A percentile compares a stretch with the other conserved stretches of the same genome.
Evolutionary conservation across 352 stramenopile species (phyloP).

Genomic region (Phytopythium sindhum): DNA sequence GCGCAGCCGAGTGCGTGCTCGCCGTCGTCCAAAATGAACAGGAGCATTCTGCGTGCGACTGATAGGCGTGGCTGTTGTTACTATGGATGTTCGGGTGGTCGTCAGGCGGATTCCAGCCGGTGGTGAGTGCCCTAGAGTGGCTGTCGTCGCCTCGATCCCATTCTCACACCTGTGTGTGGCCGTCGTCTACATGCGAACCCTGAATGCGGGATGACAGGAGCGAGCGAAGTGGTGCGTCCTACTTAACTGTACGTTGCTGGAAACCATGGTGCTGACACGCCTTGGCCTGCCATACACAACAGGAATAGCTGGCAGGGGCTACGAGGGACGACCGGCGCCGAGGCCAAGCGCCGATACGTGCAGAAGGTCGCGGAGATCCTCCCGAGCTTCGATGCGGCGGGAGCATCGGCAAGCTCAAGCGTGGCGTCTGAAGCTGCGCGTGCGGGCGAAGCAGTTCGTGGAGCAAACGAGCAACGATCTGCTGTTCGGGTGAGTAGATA

Average conservation of each 20-base stretch:
- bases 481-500: not conserved
- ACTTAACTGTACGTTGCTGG: not conserved
- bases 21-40: not conserved
- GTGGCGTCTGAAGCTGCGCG: too few species aligned
- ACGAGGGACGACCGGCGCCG: conserved; percentile 25
- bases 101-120: conserved; percentile 45
- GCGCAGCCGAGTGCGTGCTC: conserved; percentile 37
- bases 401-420: not conserved
- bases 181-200: too few species aligned
- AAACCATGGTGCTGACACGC: not conserved
- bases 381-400: conserved; percentile 28
- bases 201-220: conserved; percentile 17
- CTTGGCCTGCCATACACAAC: conserved; percentile 2
- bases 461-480: not conserved
- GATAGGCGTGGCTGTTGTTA: not conserved
- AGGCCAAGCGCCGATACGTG: conserved; percentile 54
- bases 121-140: conserved; percentile 22
- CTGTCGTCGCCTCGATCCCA: too few species aligned
- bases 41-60: too few species aligned
- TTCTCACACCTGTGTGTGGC: not conserved
- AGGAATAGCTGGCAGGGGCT: conserved; percentile 56
- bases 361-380: conserved; percentile 46
- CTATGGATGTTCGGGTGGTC: not conserved
- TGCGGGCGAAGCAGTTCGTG: not conserved
- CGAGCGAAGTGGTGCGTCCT: conserved; percentile 53